Percentiles rank a stretch among this genome's conserved stretches.
These are phyloP conservation scores for Populus ilicifolia DNA, from an alignment of 345 rosid species.

Conservation along the genomic window DNA sequence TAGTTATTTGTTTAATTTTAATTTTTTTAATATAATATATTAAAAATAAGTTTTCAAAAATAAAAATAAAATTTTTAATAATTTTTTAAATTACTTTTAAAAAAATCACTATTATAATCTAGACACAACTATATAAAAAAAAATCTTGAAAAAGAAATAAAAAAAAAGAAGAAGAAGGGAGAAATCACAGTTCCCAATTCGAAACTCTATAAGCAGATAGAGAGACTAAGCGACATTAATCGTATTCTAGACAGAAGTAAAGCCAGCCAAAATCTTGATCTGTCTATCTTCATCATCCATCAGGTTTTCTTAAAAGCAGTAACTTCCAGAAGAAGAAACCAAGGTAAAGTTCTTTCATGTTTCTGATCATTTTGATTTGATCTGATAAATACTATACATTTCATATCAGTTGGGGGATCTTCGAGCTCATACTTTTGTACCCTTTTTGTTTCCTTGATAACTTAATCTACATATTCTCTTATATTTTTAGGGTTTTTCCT, in stretches of 20 bases:
- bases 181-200: neutral
- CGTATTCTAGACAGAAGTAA: neutral
- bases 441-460: neutral
- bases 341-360: neutral
- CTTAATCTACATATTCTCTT: neutral
- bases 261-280: neutral
- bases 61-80: too few relatives aligned
- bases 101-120: too few relatives aligned
- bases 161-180: too few relatives aligned
- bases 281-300: neutral
- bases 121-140: too few relatives aligned
- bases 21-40: too few relatives aligned
- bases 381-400: too few relatives aligned
- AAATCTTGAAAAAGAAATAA: too few relatives aligned
- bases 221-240: too few relatives aligned
- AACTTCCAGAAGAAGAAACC: neutral
- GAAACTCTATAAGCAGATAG: neutral
- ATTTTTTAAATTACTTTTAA: too few relatives aligned
- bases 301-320: neutral
- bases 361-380: neutral
- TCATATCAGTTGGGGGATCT: neutral
- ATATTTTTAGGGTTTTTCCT: neutral
- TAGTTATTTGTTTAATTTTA: too few relatives aligned
- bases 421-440: neutral
- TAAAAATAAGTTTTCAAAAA: too few relatives aligned